Percentiles rank a stretch among this genome's conserved stretches.
phyloP scores from a whole-genome alignment of 345 rosid species.

The Arabis alpina region DNA sequence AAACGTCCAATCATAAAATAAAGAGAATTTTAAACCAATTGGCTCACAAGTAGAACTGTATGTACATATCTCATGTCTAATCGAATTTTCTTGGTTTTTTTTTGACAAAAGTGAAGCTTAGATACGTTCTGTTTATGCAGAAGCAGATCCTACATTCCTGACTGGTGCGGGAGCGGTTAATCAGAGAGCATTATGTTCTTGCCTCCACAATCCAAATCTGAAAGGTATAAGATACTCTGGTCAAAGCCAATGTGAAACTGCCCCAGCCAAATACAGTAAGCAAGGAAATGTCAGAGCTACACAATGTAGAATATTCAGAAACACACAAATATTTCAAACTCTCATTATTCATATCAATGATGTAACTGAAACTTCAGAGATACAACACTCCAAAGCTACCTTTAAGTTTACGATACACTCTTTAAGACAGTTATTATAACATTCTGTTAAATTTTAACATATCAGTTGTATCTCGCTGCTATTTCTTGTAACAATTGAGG shows the following conservation, averaged over 20 bases:
- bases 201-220: constrained; percentile 37
- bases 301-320: constrained; percentile 11
- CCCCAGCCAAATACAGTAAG: constrained; percentile 40
- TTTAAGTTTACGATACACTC: not conserved
- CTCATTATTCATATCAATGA: constrained; percentile 33
- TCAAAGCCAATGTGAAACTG: constrained; percentile 32
- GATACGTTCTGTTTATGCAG: constrained; percentile 18
- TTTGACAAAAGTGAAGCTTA: constrained; percentile 33
- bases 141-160: constrained; percentile 27
- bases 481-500: constrained; percentile 34
- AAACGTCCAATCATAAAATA: too few relatives aligned
- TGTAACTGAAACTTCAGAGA: not conserved
- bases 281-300: not conserved
- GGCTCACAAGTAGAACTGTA: constrained; percentile 16
- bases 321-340: not conserved
- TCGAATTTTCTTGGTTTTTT: constrained; percentile 9
- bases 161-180: constrained; percentile 20
- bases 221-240: constrained; percentile 40
- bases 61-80: constrained; percentile 27
- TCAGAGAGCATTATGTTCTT: constrained; percentile 37
- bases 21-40: constrained; percentile 10
- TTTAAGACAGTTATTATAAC: not conserved
- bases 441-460: not conserved
- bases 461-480: constrained; percentile 28
- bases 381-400: constrained; percentile 3